Evolutionary conservation across 2,329 filamentous ascomycete species (phyloP).

Genomic region (Elsinoe necatrix): DNA sequence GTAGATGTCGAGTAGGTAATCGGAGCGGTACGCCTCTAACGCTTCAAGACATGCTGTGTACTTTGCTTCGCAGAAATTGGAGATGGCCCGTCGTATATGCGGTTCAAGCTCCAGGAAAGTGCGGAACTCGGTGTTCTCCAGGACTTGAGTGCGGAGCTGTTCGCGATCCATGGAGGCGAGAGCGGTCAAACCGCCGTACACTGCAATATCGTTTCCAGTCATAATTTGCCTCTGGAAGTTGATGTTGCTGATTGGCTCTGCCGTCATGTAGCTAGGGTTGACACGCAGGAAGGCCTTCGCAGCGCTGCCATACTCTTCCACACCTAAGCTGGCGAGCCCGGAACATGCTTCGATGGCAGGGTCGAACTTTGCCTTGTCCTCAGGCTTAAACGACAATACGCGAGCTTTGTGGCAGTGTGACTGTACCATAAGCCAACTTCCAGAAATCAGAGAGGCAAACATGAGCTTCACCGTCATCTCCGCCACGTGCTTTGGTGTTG

Average conservation of each 20-base stretch:
- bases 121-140: conserved; percentile 75
- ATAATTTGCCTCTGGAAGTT: conserved; percentile 61
- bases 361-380: conserved; percentile 49
- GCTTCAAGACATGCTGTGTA: conserved; percentile 79
- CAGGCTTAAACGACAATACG: conserved; percentile 39
- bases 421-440: conserved; percentile 58
- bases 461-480: conserved; percentile 75
- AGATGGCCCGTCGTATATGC: conserved; percentile 84
- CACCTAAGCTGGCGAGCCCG: conserved; percentile 53
- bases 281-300: conserved; percentile 62
- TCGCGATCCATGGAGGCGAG: conserved; percentile 79
- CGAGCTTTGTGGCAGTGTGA: conserved; percentile 47
- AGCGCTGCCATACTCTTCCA: conserved; percentile 54
- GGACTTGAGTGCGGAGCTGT: conserved; percentile 64
- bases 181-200: conserved; percentile 84
- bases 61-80: conserved; percentile 80
- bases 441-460: conserved; percentile 64
- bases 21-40: conserved; percentile 68
- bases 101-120: conserved; percentile 86
- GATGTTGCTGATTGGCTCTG: conserved; percentile 39
- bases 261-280: conserved; percentile 42
- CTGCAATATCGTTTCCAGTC: conserved; percentile 78
- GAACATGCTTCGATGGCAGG: conserved; percentile 58
- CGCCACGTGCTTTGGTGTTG: conserved; percentile 70
- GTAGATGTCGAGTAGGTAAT: conserved; percentile 87